phyloP scores from a whole-genome alignment of 2,329 filamentous ascomycete species.

The Clarireedia monteithiana region DNA sequence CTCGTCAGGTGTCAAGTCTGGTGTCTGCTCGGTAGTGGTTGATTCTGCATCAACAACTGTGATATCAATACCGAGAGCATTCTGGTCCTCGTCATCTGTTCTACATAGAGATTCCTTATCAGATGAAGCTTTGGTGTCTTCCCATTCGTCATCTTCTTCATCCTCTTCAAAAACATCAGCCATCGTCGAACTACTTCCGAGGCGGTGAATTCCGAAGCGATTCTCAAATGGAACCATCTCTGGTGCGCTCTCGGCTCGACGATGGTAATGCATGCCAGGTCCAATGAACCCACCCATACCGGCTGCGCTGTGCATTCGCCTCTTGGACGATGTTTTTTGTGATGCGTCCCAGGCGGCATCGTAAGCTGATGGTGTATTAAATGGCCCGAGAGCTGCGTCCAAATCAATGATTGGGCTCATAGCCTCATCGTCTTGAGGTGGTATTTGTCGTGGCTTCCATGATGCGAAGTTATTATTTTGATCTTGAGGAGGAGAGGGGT shows the following conservation, averaged over 20 bases:
- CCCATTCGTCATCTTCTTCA: conserved; percentile 49
- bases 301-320: conserved; percentile 70
- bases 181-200: conserved; percentile 66
- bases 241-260: conserved; percentile 72
- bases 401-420: conserved; percentile 83
- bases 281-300: conserved; percentile 61
- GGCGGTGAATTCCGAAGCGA: conserved; percentile 50
- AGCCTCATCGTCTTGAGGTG: conserved; percentile 49
- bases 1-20: conserved; percentile 35
- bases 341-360: conserved; percentile 62
- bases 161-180: conserved; percentile 84
- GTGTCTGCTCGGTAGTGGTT: conserved; percentile 30
- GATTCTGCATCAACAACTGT: conserved; percentile 38
- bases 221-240: conserved; percentile 57
- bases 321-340: conserved; percentile 51
- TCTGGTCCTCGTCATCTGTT: conserved; percentile 31
- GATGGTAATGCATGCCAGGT: conserved; percentile 67
- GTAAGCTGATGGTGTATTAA: conserved; percentile 66
- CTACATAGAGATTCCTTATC: conserved; percentile 29
- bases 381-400: conserved; percentile 86
- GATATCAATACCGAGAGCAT: conserved; percentile 35
- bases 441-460: conserved; percentile 33
- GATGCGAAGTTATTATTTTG: conserved; percentile 25
- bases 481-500: conserved; percentile 11
- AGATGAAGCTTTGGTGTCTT: conserved; percentile 28